These are phyloP conservation scores for Thraustotheca clavata DNA, from an alignment of 352 stramenopile genomes.

Conservation along the genomic window DNA sequence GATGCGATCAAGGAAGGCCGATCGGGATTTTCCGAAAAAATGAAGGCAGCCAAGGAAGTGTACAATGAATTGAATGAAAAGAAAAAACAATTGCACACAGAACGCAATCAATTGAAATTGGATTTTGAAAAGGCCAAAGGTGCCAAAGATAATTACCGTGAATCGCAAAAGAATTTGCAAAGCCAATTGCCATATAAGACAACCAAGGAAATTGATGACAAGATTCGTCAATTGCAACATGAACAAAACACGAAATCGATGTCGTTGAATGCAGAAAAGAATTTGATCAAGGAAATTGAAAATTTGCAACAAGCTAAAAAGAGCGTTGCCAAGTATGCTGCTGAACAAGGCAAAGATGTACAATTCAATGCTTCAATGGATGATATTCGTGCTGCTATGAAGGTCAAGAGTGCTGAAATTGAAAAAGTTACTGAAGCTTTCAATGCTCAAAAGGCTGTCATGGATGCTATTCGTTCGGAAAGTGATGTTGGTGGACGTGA, in stretches of 20 bases:
- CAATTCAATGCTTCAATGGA: constrained; percentile 74
- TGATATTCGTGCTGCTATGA: constrained; percentile 55
- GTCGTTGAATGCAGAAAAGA: constrained; percentile 94
- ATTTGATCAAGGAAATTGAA: constrained; percentile 96
- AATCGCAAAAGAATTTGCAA: constrained; percentile 53
- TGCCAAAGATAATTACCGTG: constrained; percentile 65
- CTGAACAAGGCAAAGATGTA: constrained; percentile 78
- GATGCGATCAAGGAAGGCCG: constrained; percentile 75
- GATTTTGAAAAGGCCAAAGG: constrained; percentile 78
- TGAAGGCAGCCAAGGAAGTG: constrained; percentile 81
- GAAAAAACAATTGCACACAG: constrained; percentile 82
- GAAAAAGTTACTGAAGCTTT: constrained; percentile 90
- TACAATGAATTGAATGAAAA: constrained; percentile 72
- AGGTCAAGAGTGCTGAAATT: constrained; percentile 93
- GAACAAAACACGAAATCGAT: constrained; percentile 95
- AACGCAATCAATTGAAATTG: constrained; percentile 72
- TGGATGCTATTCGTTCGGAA: constrained; percentile 86
- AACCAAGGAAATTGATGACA: constrained; percentile 85
- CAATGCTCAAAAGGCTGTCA: constrained; percentile 69
- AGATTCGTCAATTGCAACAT: constrained; percentile 83
- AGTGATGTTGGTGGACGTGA: constrained; percentile 87
- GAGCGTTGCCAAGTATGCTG: constrained; percentile 70
- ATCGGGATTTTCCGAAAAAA: constrained; percentile 74
- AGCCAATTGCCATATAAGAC: constrained; percentile 80
- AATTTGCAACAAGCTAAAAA: constrained; percentile 84